Evolutionary conservation across 192 early-diverging fungal genomes (phyloP).

Genomic region (Coemansia sp.): DNA sequence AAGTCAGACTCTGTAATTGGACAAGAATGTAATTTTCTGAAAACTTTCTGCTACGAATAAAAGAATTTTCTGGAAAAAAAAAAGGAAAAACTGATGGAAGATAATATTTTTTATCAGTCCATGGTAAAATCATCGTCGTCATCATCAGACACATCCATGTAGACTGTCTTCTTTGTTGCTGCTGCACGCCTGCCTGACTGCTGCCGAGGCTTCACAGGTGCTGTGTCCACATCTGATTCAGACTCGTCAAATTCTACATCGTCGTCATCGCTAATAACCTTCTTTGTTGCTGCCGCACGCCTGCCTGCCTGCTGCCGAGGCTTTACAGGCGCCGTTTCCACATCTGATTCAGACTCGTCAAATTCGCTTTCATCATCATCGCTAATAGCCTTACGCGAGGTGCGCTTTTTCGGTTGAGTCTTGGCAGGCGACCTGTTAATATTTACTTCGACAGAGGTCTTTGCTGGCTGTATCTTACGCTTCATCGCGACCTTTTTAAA

Average conservation of each 20-base stretch:
- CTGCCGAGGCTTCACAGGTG: slow-evolving; percentile 17
- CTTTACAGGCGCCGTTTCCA: slow-evolving; percentile 10
- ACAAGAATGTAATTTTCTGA: background rate
- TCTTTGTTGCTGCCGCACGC: slow-evolving; percentile 27
- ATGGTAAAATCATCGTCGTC: slow-evolving; percentile 36
- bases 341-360: slow-evolving; percentile 14
- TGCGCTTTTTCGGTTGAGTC: slow-evolving; percentile 11
- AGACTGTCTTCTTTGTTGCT: slow-evolving; percentile 21
- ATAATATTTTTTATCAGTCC: slow-evolving; percentile 7
- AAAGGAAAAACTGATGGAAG: background rate
- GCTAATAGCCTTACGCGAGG: slow-evolving; percentile 15
- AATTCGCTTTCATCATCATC: slow-evolving; percentile 36
- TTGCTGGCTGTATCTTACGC: slow-evolving; percentile 6
- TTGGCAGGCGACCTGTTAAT: slow-evolving; percentile 12
- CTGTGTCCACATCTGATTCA: slow-evolving; percentile 19
- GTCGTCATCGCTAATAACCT: slow-evolving; percentile 37
- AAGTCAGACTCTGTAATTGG: too few relatives aligned
- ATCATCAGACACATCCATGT: slow-evolving; percentile 45
- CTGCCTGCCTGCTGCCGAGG: slow-evolving; percentile 18
- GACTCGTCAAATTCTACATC: slow-evolving; percentile 12
- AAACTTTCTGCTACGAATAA: background rate
- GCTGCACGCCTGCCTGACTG: slow-evolving; percentile 24
- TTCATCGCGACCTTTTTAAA: slow-evolving; percentile 38
- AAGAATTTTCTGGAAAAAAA: background rate
- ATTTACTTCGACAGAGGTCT: background rate